Percentiles rank a stretch among this genome's conserved stretches.
phyloP scores from a whole-genome alignment of 176 grass and related monocot species.

The Stipa capillata region DNA sequence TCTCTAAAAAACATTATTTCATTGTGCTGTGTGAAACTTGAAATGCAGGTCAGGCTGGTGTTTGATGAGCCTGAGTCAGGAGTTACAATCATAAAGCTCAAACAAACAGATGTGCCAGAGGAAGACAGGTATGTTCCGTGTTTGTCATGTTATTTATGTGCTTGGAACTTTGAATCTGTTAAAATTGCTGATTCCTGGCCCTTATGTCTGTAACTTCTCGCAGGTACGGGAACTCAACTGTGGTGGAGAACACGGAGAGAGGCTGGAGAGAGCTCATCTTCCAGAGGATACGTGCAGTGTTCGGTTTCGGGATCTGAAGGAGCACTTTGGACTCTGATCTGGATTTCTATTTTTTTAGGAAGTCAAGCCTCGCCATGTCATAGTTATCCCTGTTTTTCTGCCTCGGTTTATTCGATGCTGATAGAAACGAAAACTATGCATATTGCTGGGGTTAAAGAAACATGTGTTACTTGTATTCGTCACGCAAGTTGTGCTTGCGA shows the following conservation, averaged over 20 bases:
- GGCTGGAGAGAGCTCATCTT: constrained; percentile 97
- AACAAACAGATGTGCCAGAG: constrained; percentile 85
- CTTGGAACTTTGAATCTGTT: neutral
- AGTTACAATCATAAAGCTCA: constrained; percentile 81
- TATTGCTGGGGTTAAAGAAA: neutral
- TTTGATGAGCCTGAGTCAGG: constrained; percentile 90
- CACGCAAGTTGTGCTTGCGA: neutral
- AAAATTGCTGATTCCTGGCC: neutral
- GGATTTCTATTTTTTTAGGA: constrained; percentile 25
- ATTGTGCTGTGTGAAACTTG: neutral
- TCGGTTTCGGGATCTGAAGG: constrained; percentile 84
- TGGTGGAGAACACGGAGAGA: constrained; percentile 91
- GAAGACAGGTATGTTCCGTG: constrained; percentile 69
- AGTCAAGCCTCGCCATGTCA: neutral
- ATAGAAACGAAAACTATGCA: neutral
- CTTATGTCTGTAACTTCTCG: neutral
- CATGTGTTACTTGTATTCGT: neutral
- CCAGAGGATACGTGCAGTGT: constrained; percentile 86
- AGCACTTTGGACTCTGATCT: neutral
- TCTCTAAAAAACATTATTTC: neutral
- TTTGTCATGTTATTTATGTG: neutral
- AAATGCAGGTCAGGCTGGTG: constrained; percentile 64
- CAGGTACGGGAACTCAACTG: constrained; percentile 90
- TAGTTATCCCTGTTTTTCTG: neutral
- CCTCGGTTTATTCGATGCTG: neutral